phyloP scores from a whole-genome alignment of 768 basidiomycete genomes.

The Cubamyces sp. region DNA sequence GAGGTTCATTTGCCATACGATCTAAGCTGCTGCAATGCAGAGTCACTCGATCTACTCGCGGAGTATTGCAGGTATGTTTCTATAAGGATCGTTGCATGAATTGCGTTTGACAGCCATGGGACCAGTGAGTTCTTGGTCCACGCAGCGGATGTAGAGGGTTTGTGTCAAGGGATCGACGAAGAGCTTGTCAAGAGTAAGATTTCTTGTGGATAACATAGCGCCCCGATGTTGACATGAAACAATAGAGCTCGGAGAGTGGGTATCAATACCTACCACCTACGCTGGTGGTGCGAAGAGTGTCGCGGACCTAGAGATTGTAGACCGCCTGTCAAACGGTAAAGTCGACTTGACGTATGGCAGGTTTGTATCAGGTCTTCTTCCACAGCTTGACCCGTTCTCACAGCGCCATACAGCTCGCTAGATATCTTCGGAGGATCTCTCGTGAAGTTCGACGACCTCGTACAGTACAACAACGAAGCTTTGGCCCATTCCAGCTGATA shows the following conservation, averaged over 20 bases:
- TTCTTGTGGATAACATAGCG: neutral
- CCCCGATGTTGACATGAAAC: conserved; percentile 20
- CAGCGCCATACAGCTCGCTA: conserved; percentile 45
- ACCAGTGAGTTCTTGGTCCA: conserved; percentile 87
- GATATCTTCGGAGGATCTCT: conserved; percentile 74
- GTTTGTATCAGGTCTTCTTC: conserved; percentile 38
- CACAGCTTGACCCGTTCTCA: neutral
- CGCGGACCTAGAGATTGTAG: conserved; percentile 46
- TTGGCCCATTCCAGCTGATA: neutral
- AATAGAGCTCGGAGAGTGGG: conserved; percentile 90
- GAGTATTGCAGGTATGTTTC: conserved; percentile 80
- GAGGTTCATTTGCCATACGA: neutral
- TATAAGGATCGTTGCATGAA: neutral
- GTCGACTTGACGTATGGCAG: conserved; percentile 90
- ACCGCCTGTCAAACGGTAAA: conserved; percentile 76
- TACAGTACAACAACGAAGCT: conserved; percentile 32
- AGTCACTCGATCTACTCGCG: conserved; percentile 75
- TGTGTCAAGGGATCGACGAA: conserved; percentile 95
- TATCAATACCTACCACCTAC: conserved; percentile 89
- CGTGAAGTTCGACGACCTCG: conserved; percentile 63
- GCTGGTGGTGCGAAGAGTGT: conserved; percentile 93
- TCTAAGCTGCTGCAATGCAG: conserved; percentile 43
- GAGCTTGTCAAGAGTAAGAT: conserved; percentile 76
- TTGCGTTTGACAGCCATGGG: neutral
- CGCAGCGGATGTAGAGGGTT: conserved; percentile 97